phyloP scores from a whole-genome alignment of 305 asterid species.

The Stenogyne calaminthoides region DNA sequence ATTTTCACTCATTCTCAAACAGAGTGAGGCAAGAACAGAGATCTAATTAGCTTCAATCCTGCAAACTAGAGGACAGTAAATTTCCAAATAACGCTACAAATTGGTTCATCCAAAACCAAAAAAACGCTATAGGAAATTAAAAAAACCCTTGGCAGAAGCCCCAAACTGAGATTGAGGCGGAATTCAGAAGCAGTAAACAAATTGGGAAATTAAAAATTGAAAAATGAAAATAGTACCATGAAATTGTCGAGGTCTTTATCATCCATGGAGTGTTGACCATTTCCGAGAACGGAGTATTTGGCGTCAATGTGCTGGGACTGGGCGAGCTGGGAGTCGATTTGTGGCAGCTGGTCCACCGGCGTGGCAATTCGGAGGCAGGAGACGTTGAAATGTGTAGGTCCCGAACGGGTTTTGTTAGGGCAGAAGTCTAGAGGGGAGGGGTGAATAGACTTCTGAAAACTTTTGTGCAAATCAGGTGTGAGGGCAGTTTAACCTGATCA shows the following conservation, averaged over 20 bases:
- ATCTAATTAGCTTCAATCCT: slow-evolving; percentile 15
- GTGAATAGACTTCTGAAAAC: too few relatives aligned
- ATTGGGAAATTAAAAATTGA: background rate
- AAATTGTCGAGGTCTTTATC: slow-evolving; percentile 86
- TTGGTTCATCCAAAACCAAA: too few relatives aligned
- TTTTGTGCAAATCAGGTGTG: too few relatives aligned
- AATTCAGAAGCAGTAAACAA: too few relatives aligned
- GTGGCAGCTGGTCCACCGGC: slow-evolving; percentile 95
- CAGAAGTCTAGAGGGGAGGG: too few relatives aligned
- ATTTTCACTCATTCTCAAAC: too few relatives aligned
- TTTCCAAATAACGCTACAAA: background rate
- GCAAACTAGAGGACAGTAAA: too few relatives aligned
- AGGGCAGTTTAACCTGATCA: too few relatives aligned
- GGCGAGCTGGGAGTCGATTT: slow-evolving; percentile 88
- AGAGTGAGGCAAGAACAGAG: slow-evolving; percentile 3
- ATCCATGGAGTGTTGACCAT: slow-evolving; percentile 55
- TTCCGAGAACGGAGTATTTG: slow-evolving; percentile 76
- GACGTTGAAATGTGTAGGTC: too few relatives aligned
- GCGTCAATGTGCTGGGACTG: slow-evolving; percentile 87
- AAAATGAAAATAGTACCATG: slow-evolving; percentile 51
- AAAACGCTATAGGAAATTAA: too few relatives aligned
- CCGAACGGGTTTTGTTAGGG: too few relatives aligned
- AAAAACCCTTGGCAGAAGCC: background rate
- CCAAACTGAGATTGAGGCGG: slow-evolving; percentile 16
- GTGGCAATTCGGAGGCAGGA: slow-evolving; percentile 93